phyloP scores from a whole-genome alignment of 345 rosid genomes.

The Acer yangbiense region DNA sequence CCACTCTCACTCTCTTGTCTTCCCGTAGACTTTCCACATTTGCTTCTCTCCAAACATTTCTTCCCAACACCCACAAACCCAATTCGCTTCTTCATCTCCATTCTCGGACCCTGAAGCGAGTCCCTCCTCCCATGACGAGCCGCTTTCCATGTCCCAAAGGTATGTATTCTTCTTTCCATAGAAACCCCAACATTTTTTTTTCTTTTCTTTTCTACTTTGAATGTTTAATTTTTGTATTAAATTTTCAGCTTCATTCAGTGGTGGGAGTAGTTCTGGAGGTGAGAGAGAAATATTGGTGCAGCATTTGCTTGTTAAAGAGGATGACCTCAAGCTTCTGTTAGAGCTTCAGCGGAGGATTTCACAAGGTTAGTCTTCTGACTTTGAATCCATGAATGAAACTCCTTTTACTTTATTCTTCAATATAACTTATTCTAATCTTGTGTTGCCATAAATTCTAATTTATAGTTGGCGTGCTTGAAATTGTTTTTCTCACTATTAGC shows the following conservation, averaged over 20 bases:
- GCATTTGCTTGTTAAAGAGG: conserved; percentile 83
- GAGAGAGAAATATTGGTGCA: conserved; percentile 75
- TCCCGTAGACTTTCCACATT: conserved; percentile 36
- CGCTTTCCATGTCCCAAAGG: conserved; percentile 26
- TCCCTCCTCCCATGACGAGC: conserved; percentile 21
- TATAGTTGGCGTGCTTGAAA: background rate
- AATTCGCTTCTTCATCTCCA: conserved; percentile 15
- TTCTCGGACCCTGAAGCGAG: conserved; percentile 11
- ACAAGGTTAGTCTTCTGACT: conserved; percentile 40
- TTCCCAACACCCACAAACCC: conserved; percentile 25
- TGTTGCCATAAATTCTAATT: background rate
- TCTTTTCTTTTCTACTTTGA: background rate
- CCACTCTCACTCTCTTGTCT: conserved; percentile 36
- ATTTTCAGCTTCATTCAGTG: conserved; percentile 58
- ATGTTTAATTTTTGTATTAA: background rate
- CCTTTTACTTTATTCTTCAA: background rate
- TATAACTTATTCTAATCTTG: background rate
- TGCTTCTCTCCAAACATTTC: conserved; percentile 30
- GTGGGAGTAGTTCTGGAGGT: conserved; percentile 40
- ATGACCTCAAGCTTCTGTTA: conserved; percentile 56
- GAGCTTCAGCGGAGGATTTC: conserved; percentile 63
- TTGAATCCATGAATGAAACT: background rate
- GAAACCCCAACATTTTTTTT: background rate
- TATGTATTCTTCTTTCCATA: conserved; percentile 23
- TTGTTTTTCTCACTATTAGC: background rate